A percentile compares a stretch with the other conserved stretches of the same genome.
Conservation (phyloP, 345 rosid species). For the Zanthoxylum bungeanum region DNA sequence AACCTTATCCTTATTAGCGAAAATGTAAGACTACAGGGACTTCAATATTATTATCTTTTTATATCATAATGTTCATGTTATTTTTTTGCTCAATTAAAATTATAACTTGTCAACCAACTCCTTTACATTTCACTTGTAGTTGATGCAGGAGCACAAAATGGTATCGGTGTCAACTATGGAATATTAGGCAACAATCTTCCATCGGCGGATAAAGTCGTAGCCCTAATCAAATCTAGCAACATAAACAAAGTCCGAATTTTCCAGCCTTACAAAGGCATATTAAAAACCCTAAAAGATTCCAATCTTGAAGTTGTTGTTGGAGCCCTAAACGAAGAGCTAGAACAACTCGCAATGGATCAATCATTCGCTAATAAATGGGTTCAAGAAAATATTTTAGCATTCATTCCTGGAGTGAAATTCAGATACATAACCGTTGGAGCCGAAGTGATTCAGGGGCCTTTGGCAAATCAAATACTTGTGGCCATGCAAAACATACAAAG, state of each 20-base stretch:
- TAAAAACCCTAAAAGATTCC: neutral
- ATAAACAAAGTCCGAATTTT: constrained; percentile 4
- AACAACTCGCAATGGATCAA: no score
- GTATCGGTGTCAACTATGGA: constrained; percentile 8
- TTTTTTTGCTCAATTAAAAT: no score
- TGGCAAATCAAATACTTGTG: neutral
- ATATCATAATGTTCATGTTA: no score
- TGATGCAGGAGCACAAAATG: neutral
- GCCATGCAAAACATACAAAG: constrained; percentile 6
- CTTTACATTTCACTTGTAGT: neutral
- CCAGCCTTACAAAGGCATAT: neutral
- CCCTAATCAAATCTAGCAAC: no score
- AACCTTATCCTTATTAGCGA: no score
- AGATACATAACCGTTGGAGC: constrained; percentile 6
- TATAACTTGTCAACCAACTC: no score
- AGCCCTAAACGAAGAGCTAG: neutral
- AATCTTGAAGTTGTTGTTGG: constrained; percentile 14
- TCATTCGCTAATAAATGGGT: constrained; percentile 2
- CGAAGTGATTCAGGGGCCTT: neutral
- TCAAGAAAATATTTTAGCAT: neutral
- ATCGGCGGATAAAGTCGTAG: no score
- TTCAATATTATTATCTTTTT: no score
- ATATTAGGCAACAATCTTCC: no score
- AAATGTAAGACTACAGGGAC: no score
- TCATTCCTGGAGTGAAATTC: neutral